Base-by-base conservation (phyloP, 73 alveolate species). In the Paramecium bursaria region DNA sequence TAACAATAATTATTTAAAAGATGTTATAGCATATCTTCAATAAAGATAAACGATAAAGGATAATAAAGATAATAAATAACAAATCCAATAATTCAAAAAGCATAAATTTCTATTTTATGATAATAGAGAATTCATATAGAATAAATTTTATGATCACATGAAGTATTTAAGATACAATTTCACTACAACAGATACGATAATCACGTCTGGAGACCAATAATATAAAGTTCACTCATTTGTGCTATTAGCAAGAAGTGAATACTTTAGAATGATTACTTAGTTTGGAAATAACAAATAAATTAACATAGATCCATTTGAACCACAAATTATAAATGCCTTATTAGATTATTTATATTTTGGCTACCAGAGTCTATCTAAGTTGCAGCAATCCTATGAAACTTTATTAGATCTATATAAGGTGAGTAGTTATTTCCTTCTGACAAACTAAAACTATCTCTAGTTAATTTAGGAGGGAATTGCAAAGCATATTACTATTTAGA, bases 391-490 rank as follows among this genome's bases (percentile, higher is more conserved):
- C 14, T 67, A 39, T 2, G 82, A 67, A 25, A 35, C 33, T 35
- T 67, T 67, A 42, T 39, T 67, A 4, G 50, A 67, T 35, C 42
- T 47, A 67, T 67, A 15, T 42, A 67, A 67, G 44, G 82, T 57
- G 21, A 39, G 60, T 11, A 67, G 23, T 39, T 67, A 67, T 67
- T 67, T 67, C 11, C 33, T 67, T 53, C 44, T 67, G 23, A 67
- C 7, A 21, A 67, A 67, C 13, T 35, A 42, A 42, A 33, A 53
- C 15, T 67, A 39, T 67, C 4, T 67, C 27, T 67, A 39, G 6
- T 67, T 67, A 47, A 33, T 67, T 4, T 10, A 67, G 33, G 82
- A 67, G 44, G 55, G 82, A 33, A 67, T 67, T 35, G 82, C 82
- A 2, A 23, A 67, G 44, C 44, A 31, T 19, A 67, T 67, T 11